Evolutionary conservation across 1,284 basidiomycete species (phyloP).

Genomic region (Puccinia novopanici): DNA sequence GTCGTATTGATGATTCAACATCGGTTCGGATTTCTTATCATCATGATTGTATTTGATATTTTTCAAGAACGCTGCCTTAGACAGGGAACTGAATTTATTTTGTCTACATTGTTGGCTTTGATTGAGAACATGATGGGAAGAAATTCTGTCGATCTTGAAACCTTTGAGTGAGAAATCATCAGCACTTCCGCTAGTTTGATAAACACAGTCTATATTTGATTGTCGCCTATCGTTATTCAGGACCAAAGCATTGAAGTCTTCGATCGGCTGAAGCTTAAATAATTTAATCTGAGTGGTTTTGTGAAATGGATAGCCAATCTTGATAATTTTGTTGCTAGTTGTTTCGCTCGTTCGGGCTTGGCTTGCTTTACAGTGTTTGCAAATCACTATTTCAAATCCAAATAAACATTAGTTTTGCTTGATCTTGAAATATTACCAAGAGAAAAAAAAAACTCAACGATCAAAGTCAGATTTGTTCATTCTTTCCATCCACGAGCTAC

Average conservation of each 20-base stretch:
- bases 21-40: not conserved
- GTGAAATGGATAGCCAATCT: not conserved
- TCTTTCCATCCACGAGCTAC: slow-evolving; percentile 4
- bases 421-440: not conserved
- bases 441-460: not conserved
- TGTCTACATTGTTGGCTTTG: not conserved
- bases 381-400: not conserved
- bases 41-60: not conserved
- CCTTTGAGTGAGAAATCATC: not conserved
- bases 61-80: not conserved
- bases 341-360: not conserved
- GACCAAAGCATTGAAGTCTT: not conserved
- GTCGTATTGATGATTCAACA: not conserved
- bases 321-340: not conserved
- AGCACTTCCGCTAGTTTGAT: not conserved
- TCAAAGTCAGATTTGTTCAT: slow-evolving; percentile 10
- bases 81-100: not conserved
- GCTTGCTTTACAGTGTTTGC: not conserved
- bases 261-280: not conserved
- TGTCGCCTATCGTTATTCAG: not conserved
- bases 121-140: too few relatives aligned
- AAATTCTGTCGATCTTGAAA: not conserved
- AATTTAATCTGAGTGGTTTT: not conserved
- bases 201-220: not conserved
- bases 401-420: not conserved